These are phyloP conservation scores for Herpotrichia juniperi DNA, from an alignment of 2,329 filamentous ascomycete species.

Conservation along the genomic window DNA sequence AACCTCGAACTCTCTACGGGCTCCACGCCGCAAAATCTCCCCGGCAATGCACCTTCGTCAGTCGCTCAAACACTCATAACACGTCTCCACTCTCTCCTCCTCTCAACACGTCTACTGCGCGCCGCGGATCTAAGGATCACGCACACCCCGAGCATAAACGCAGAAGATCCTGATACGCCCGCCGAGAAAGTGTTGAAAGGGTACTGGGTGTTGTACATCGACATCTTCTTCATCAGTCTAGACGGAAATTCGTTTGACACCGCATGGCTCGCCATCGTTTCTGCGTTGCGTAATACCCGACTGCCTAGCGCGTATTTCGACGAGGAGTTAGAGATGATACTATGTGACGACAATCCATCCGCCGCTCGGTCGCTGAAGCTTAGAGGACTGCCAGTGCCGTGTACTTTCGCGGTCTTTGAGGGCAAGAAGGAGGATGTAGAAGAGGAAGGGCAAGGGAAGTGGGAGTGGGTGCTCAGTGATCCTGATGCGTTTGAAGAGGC, in stretches of 20 bases:
- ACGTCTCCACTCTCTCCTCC: constrained; percentile 76
- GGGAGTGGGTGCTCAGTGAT: constrained; percentile 78
- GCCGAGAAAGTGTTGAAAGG: constrained; percentile 68
- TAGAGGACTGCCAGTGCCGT: constrained; percentile 72
- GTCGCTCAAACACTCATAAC: constrained; percentile 87
- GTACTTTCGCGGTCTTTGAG: constrained; percentile 77
- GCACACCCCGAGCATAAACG: constrained; percentile 58
- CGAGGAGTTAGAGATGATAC: constrained; percentile 74
- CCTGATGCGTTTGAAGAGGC: constrained; percentile 90
- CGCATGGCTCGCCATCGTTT: constrained; percentile 82
- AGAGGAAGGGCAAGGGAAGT: constrained; percentile 18
- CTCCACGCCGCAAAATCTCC: constrained; percentile 82
- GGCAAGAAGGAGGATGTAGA: constrained; percentile 38
- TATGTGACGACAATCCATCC: constrained; percentile 70
- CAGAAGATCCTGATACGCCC: constrained; percentile 55
- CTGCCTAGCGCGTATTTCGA: constrained; percentile 86
- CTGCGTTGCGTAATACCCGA: constrained; percentile 77
- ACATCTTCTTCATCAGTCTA: constrained; percentile 91
- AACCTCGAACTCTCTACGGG: constrained; percentile 94
- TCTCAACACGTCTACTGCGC: constrained; percentile 71
- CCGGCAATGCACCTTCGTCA: constrained; percentile 79
- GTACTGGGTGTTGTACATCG: constrained; percentile 95
- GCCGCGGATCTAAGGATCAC: constrained; percentile 75
- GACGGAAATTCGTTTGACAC: constrained; percentile 93
- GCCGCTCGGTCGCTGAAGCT: constrained; percentile 65